phyloP scores from a whole-genome alignment of 139 green algal species.

The Gonium pectorale region DNA sequence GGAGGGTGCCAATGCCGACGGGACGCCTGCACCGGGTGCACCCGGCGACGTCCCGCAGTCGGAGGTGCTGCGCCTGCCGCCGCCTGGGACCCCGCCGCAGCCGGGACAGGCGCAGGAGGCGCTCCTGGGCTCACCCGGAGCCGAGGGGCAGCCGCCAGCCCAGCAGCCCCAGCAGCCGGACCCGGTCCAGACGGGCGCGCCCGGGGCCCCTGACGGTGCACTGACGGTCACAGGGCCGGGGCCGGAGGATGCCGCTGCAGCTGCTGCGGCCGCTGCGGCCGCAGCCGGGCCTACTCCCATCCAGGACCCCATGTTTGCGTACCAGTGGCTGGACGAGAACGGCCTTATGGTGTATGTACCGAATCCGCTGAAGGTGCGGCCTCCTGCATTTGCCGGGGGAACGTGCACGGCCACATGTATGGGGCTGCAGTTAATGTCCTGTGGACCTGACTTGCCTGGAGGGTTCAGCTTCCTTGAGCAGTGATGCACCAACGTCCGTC shows the following conservation, averaged over 20 bases:
- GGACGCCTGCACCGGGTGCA: too few species aligned
- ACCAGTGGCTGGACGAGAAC: constrained; percentile 61
- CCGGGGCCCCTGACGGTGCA: too few species aligned
- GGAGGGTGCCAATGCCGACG: not conserved
- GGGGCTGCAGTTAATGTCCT: too few species aligned
- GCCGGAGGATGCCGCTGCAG: too few species aligned
- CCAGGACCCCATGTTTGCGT: constrained; percentile 34
- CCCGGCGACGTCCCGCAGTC: not conserved
- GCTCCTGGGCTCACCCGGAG: not conserved
- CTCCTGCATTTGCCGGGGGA: too few species aligned
- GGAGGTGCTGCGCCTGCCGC: not conserved
- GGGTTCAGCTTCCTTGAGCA: too few species aligned
- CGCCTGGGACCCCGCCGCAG: not conserved
- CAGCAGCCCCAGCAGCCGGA: constrained; percentile 1
- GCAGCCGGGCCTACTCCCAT: not conserved
- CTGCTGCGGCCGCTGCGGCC: not conserved
- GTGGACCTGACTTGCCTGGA: too few species aligned
- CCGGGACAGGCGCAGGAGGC: not conserved
- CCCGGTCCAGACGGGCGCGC: not conserved
- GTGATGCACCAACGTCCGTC: too few species aligned
- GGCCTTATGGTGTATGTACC: constrained; percentile 62
- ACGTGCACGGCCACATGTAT: not conserved
- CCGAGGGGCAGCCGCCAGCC: not conserved
- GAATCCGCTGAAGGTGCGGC: constrained; percentile 54
- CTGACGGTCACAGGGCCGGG: too few species aligned